These are phyloP conservation scores for Phellopilus nigrolimitatus DNA, from an alignment of 1,284 basidiomycete species.

Conservation along the genomic window DNA sequence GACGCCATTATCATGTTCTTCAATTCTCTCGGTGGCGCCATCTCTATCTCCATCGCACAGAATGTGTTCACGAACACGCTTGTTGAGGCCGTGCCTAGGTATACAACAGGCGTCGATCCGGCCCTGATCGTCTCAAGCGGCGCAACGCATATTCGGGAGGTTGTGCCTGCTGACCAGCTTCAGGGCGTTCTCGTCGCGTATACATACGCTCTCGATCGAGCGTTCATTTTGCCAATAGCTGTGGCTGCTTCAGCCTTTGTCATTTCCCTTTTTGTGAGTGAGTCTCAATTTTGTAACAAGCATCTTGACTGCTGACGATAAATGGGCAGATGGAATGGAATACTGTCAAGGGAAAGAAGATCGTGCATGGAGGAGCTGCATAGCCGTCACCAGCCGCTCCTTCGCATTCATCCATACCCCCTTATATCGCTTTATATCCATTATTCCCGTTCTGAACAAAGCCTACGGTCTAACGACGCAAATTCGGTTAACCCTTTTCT, in stretches of 20 bases:
- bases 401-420: background rate
- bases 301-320: background rate
- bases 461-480: too few relatives aligned
- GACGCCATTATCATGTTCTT: slow-evolving; percentile 24
- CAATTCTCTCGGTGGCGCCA: slow-evolving; percentile 23
- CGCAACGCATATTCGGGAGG: slow-evolving; percentile 20
- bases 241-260: slow-evolving; percentile 15
- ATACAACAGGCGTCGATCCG: slow-evolving; percentile 21
- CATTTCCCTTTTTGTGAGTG: slow-evolving; percentile 17
- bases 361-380: slow-evolving; percentile 8
- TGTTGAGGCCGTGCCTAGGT: slow-evolving; percentile 16
- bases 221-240: slow-evolving; percentile 20
- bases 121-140: slow-evolving; percentile 18
- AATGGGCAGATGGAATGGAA: slow-evolving; percentile 18
- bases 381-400: background rate
- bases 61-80: slow-evolving; percentile 24
- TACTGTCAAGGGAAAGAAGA: slow-evolving; percentile 17
- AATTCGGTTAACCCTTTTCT: too few relatives aligned
- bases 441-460: background rate
- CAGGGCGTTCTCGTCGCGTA: slow-evolving; percentile 21
- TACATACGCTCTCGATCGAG: slow-evolving; percentile 15
- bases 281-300: background rate
- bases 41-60: slow-evolving; percentile 25
- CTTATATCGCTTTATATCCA: background rate
- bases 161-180: slow-evolving; percentile 19